A percentile compares a stretch with the other conserved stretches of the same genome.
These are phyloP conservation scores for Penicillium cataractarum DNA, from an alignment of 495 filamentous ascomycete genomes.

Conservation along the genomic window DNA sequence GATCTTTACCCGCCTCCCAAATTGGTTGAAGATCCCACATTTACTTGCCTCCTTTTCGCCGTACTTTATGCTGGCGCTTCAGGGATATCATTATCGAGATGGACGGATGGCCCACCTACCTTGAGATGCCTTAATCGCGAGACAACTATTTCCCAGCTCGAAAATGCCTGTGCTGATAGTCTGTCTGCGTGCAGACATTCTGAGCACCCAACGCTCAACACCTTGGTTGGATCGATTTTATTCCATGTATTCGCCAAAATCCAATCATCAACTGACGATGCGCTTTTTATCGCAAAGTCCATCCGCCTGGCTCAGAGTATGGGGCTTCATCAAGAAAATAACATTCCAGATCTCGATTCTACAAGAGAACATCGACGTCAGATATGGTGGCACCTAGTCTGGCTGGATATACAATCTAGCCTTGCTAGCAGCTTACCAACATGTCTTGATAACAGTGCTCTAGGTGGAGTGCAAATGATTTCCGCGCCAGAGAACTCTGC, in stretches of 20 bases:
- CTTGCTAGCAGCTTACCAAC: conserved; percentile 24
- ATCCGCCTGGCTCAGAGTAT: conserved; percentile 26
- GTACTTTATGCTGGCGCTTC: conserved; percentile 22
- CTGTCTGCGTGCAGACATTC: conserved; percentile 18
- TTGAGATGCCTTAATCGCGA: background rate
- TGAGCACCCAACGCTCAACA: conserved; percentile 28
- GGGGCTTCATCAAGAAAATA: conserved; percentile 23
- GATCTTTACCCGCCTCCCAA: conserved; percentile 4
- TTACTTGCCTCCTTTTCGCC: conserved; percentile 25
- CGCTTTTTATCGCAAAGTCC: conserved; percentile 12
- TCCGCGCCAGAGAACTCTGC: background rate
- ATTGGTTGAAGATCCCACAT: conserved; percentile 25
- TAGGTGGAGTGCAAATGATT: conserved; percentile 6
- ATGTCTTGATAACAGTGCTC: conserved; percentile 11
- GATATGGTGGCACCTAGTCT: conserved; percentile 32
- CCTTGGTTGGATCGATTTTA: conserved; percentile 21
- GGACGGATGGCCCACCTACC: conserved; percentile 4
- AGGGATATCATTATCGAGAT: conserved; percentile 6
- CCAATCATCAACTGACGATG: background rate
- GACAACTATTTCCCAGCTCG: conserved; percentile 10
- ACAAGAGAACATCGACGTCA: conserved; percentile 12
- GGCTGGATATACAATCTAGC: conserved; percentile 30
- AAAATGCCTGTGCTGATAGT: conserved; percentile 11
- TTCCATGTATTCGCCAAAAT: conserved; percentile 5
- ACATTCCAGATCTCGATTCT: background rate